Percentiles rank a stretch among this genome's conserved stretches.
Evolutionary conservation across 2,329 filamentous ascomycete species (phyloP).

Genomic region (Botrytis pseudocinerea): DNA sequence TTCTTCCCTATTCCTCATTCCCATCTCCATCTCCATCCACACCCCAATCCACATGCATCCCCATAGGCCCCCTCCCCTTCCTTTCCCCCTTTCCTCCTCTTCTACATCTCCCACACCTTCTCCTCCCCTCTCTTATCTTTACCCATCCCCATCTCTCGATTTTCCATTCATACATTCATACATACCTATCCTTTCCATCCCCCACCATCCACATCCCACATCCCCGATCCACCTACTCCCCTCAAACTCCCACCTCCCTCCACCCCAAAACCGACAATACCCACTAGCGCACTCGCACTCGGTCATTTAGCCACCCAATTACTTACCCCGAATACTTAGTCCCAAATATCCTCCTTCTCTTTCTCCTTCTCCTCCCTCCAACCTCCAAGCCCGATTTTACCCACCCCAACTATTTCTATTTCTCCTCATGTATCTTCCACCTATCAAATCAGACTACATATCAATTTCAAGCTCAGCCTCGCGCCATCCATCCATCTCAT

Average conservation of each 20-base stretch:
- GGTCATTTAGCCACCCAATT: not conserved
- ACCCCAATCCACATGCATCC: not conserved
- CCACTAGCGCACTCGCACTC: not conserved
- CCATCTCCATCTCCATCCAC: not conserved
- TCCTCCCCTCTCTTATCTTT: not conserved
- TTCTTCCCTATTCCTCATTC: not conserved
- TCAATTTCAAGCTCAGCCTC: not conserved
- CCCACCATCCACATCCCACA: not conserved
- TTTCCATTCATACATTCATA: not conserved
- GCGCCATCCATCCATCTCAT: not conserved
- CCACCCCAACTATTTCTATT: not conserved
- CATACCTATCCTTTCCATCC: too few relatives aligned
- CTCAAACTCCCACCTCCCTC: not conserved
- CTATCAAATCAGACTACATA: not conserved
- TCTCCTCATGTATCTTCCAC: not conserved
- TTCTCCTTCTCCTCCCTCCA: too few relatives aligned
- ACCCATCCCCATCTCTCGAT: not conserved
- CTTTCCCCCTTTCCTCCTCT: not conserved
- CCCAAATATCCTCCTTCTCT: not conserved
- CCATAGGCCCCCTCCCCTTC: too few relatives aligned
- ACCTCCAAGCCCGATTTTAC: not conserved
- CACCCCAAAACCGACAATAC: not conserved
- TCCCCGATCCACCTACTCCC: not conserved
- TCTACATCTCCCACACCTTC: not conserved
- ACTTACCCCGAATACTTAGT: not conserved